Evolutionary conservation across 768 basidiomycete species (phyloP).

Genomic region (Pilatotrama ljubarskyi): DNA sequence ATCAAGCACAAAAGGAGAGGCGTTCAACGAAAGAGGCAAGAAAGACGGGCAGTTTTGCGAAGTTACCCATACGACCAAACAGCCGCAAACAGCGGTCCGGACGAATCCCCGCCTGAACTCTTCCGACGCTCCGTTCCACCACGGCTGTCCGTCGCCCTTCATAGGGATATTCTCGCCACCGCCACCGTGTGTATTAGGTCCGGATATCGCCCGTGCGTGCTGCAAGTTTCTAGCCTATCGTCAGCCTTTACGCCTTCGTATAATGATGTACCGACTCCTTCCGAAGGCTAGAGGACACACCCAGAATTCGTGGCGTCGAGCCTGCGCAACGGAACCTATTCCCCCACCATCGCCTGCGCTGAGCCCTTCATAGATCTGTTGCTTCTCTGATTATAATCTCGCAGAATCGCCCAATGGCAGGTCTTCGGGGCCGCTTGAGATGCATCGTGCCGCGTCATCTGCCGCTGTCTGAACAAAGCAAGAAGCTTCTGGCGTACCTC

Average conservation of each 20-base stretch:
- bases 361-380: neutral
- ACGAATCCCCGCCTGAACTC: too few species aligned
- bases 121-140: too few species aligned
- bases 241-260: too few species aligned
- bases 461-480: neutral
- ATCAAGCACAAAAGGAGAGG: neutral
- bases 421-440: neutral
- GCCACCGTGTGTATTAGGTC: too few species aligned
- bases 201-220: too few species aligned
- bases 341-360: neutral
- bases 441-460: neutral
- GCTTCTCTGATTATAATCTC: constrained; percentile 8
- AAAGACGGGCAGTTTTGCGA: neutral
- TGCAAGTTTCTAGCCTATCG: too few species aligned
- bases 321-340: too few species aligned
- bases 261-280: too few species aligned
- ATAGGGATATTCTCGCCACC: neutral
- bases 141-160: neutral
- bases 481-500: neutral
- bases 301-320: too few species aligned
- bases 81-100: neutral
- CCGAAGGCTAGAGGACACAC: too few species aligned
- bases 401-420: neutral
- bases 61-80: neutral
- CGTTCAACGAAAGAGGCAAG: neutral